Conservation (phyloP, 257 asterid genomes). For the Solanum pennellii region DNA sequence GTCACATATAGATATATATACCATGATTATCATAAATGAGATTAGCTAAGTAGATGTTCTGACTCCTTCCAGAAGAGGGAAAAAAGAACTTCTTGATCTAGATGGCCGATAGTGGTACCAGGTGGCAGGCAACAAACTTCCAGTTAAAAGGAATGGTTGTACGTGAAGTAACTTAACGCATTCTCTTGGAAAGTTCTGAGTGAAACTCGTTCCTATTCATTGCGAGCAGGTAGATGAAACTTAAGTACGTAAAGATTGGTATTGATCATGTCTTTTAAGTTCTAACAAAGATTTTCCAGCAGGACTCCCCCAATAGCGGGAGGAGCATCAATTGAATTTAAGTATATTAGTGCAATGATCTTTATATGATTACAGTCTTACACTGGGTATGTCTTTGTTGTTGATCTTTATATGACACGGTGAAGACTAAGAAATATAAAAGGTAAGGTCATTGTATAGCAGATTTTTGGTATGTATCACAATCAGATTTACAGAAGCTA, state of each 20-base stretch:
- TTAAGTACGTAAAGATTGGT: not conserved
- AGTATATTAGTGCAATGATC: not conserved
- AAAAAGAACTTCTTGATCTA: not conserved
- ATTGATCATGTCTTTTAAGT: not conserved
- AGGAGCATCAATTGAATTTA: not conserved
- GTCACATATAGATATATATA: not conserved
- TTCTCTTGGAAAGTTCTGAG: not conserved
- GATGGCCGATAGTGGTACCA: not conserved
- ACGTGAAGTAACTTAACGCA: not conserved
- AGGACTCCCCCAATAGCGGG: not conserved
- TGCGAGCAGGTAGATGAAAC: not conserved
- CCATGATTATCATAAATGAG: not conserved
- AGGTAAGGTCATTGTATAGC: not conserved
- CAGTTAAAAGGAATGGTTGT: not conserved
- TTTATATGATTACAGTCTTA: not conserved
- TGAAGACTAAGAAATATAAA: not conserved
- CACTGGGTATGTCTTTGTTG: not conserved
- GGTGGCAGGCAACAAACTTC: not conserved
- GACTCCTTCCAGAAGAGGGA: not conserved
- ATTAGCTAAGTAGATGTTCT: not conserved
- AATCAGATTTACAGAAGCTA: not conserved
- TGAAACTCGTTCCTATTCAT: not conserved
- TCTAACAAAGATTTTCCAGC: not conserved
- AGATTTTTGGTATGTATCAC: not conserved
- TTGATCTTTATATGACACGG: not conserved